Evolutionary conservation across 768 basidiomycete species (phyloP), one percentile per base, ranked within the genome.

Genomic region (Pisolithus sp.): DNA sequence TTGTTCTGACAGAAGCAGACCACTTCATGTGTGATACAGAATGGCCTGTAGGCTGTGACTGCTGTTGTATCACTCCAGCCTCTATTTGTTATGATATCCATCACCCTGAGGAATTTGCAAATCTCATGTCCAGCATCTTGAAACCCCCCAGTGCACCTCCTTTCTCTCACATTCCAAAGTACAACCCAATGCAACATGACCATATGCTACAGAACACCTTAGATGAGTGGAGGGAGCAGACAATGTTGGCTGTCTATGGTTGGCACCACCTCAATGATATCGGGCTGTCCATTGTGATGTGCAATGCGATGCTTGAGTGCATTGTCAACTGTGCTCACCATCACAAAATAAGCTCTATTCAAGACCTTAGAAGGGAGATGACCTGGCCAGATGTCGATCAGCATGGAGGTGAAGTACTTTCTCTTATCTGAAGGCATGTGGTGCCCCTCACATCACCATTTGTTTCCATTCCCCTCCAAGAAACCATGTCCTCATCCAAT

Each of bases 121-220:
- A 18, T 18, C 8, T 41, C n/a, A 18, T 21, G 8, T 17, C 7
- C 39, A 18, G 9, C 3, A 20, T 41, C n/a, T 3, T 21, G 21
- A 41, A 20, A 18, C 39, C 12, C 57, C 30, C 71, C 72, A 73
- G 8, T 73, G 56, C 37, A 66, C 55, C 2, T 66, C 46, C 0
- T 68, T 64, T 49, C 66, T 71, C 4, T 56, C 44, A 1, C 75
- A 59, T 49, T 73, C 64, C 1, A 61, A n/a, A 60, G 45, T 9
- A 57, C 58, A 6, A 30, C 28, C 28, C 8, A 9, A 30, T 7
- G 7, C 28, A 34, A 37, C 51, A 46, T 7, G 44, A 46, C 44
- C 13, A 17, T 18, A 26, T 12, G 7, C 28, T 52, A 21, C 26
- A 20, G 7, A n/a, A 31, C 2, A 45, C 51, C 1, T 48, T 67